Percentiles rank a stretch among this genome's conserved stretches.
These are phyloP conservation scores for Periconia sp. DNA, from an alignment of 2,329 filamentous ascomycete species.

Conservation along the genomic window DNA sequence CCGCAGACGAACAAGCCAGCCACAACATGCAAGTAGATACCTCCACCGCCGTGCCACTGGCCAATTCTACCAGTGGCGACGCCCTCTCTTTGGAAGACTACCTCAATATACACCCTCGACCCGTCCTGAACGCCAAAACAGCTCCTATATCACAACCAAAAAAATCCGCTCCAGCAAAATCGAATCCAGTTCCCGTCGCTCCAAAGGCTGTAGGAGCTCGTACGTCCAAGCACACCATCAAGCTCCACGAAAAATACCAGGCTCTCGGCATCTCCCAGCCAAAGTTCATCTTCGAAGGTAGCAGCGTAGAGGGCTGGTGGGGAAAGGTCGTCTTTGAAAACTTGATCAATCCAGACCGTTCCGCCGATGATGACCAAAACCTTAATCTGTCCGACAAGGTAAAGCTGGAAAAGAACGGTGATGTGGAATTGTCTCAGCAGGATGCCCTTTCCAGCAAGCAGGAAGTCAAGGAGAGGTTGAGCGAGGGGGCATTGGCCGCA, in stretches of 20 bases:
- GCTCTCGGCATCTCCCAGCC: slow-evolving; percentile 25
- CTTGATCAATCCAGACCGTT: slow-evolving; percentile 1
- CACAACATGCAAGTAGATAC: slow-evolving; percentile 14
- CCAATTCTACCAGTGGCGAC: not conserved
- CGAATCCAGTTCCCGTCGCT: not conserved
- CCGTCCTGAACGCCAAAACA: not conserved
- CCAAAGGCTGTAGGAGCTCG: slow-evolving; percentile 23
- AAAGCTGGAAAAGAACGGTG: not conserved
- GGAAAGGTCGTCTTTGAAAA: slow-evolving; percentile 25
- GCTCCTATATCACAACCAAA: not conserved
- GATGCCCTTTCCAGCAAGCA: slow-evolving; percentile 43
- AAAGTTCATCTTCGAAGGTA: slow-evolving; percentile 17
- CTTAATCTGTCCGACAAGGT: not conserved
- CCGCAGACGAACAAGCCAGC: not conserved
- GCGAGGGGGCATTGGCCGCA: slow-evolving; percentile 31
- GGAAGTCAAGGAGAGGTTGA: slow-evolving; percentile 46
- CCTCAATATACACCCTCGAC: slow-evolving; percentile 8
- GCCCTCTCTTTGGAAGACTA: slow-evolving; percentile 25
- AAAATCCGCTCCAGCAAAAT: not conserved
- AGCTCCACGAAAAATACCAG: slow-evolving; percentile 29
- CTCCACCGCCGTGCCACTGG: not conserved
- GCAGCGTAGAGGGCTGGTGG: slow-evolving; percentile 18
- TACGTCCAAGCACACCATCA: slow-evolving; percentile 19
- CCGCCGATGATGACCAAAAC: not conserved
- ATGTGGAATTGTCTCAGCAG: slow-evolving; percentile 20